phyloP scores from a whole-genome alignment of 2,329 filamentous ascomycete genomes.

The Trichoderma citrinoviride region DNA sequence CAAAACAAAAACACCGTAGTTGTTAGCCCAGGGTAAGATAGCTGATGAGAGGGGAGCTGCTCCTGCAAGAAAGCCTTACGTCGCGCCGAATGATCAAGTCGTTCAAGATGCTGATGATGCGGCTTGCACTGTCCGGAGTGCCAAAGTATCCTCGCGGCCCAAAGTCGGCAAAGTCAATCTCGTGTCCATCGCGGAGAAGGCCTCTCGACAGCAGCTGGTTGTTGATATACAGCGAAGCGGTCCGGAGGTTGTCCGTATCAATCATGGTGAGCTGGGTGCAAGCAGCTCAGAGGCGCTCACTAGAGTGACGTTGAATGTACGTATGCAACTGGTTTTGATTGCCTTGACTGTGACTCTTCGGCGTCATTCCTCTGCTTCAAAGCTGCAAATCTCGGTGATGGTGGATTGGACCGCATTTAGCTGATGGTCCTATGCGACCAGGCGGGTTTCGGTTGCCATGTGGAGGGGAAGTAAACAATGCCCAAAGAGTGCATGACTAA shows the following conservation, averaged over 20 bases:
- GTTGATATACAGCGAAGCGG: conserved; percentile 70
- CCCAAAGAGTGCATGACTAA: conserved; percentile 29
- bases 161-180: conserved; percentile 79
- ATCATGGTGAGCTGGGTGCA: conserved; percentile 42
- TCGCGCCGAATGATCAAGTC: conserved; percentile 89
- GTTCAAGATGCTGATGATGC: conserved; percentile 89
- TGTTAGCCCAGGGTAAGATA: too few species aligned
- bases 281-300: not conserved
- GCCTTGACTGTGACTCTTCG: not conserved
- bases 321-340: not conserved
- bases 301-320: not conserved
- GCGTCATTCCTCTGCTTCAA: not conserved
- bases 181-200: conserved; percentile 63
- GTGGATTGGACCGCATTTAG: not conserved
- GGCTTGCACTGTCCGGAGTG: conserved; percentile 65
- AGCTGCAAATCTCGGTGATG: not conserved
- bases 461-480: conserved; percentile 43
- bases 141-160: conserved; percentile 56
- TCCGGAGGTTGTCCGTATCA: conserved; percentile 60
- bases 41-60: too few species aligned
- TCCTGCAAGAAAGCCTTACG: conserved; percentile 49
- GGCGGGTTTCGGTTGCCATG: conserved; percentile 36
- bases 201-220: conserved; percentile 67
- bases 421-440: not conserved
- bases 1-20: not conserved